Conservation (phyloP, 2,329 filamentous ascomycete genomes). For the Talaromyces sp. region DNA sequence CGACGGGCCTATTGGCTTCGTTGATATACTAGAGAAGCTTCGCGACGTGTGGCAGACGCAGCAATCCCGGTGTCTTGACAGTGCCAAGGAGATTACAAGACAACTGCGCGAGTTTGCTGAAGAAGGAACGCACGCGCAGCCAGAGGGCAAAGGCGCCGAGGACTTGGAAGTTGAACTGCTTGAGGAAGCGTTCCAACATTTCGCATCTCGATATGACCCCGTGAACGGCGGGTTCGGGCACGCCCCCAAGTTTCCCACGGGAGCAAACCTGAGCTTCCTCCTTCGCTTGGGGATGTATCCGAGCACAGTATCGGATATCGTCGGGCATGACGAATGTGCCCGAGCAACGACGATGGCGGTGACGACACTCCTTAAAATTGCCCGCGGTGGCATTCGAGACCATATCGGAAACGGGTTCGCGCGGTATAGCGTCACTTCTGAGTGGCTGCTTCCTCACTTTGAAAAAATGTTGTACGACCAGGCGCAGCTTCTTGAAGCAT, state of each 20-base stretch:
- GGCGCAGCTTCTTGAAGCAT: constrained; percentile 74
- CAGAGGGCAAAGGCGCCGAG: constrained; percentile 49
- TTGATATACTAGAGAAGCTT: constrained; percentile 77
- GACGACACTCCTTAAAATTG: constrained; percentile 74
- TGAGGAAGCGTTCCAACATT: constrained; percentile 81
- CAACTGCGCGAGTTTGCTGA: constrained; percentile 84
- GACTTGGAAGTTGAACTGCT: constrained; percentile 83
- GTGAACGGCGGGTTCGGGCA: constrained; percentile 72
- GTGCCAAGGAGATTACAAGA: constrained; percentile 73
- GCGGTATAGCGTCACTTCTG: constrained; percentile 80
- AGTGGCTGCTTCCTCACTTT: constrained; percentile 94
- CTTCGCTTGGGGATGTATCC: constrained; percentile 69
- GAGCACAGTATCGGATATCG: constrained; percentile 69
- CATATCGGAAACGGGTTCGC: constrained; percentile 74
- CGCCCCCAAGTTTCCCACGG: constrained; percentile 85
- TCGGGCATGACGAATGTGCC: constrained; percentile 73
- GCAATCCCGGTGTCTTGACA: constrained; percentile 73
- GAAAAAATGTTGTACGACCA: constrained; percentile 98
- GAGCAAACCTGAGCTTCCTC: constrained; percentile 77
- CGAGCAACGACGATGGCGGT: constrained; percentile 74
- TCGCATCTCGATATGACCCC: constrained; percentile 72
- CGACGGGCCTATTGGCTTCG: constrained; percentile 66
- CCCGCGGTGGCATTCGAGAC: constrained; percentile 65
- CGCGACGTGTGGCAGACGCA: constrained; percentile 71
- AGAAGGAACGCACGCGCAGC: constrained; percentile 62